Conservation (phyloP, 1,139 yeast species). For the Protomyces macrosporus region DNA sequence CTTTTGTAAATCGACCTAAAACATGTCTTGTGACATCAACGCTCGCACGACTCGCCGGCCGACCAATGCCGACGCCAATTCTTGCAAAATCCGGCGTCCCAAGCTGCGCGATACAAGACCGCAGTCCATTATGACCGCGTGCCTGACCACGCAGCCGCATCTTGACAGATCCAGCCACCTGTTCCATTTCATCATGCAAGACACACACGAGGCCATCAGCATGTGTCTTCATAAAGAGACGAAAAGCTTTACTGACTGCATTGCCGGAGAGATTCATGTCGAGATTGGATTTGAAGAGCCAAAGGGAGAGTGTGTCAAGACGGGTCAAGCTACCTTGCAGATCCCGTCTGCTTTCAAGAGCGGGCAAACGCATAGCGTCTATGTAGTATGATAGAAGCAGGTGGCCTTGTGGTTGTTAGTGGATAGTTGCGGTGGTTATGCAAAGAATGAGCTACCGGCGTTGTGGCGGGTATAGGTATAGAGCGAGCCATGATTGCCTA, state of each 20-base stretch:
- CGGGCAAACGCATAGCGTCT: conserved; percentile 2
- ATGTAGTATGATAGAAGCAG: conserved; percentile 2
- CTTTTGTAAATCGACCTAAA: conserved; percentile 5
- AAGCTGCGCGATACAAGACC: conserved; percentile 9
- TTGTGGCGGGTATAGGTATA: conserved; percentile 9
- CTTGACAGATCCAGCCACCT: conserved; percentile 7
- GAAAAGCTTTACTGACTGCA: neutral
- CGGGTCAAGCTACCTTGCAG: neutral
- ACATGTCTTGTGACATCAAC: conserved; percentile 11
- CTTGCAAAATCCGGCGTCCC: conserved; percentile 11
- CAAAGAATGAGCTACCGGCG: conserved; percentile 2
- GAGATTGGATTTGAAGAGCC: conserved; percentile 5
- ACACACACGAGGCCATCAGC: conserved; percentile 6
- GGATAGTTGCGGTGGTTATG: neutral
- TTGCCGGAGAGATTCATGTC: conserved; percentile 22
- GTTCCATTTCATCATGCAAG: conserved; percentile 24
- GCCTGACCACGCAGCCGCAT: conserved; percentile 8
- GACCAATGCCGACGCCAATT: conserved; percentile 9
- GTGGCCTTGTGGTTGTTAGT: neutral
- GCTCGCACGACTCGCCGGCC: conserved; percentile 20
- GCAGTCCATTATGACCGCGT: conserved; percentile 20
- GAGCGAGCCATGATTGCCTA: neutral
- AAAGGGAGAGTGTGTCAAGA: neutral
- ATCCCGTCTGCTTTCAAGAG: neutral
- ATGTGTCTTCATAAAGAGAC: neutral